Evolutionary conservation across 257 asterid genomes (phyloP).

Genomic region (Plantago major): DNA sequence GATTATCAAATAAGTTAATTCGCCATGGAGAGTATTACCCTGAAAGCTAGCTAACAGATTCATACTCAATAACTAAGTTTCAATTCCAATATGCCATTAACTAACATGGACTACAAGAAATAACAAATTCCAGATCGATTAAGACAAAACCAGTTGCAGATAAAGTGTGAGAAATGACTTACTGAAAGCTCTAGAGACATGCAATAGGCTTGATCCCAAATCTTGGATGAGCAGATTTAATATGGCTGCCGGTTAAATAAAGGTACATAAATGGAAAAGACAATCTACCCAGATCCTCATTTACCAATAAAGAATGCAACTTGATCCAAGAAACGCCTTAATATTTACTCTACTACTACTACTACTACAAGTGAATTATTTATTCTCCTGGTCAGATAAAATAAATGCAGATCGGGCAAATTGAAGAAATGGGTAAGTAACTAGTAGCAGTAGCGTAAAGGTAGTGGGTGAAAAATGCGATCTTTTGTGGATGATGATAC

Average conservation of each 20-base stretch:
- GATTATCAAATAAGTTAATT: too few relatives aligned
- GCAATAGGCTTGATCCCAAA: background rate
- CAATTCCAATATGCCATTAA: too few relatives aligned
- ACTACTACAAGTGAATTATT: too few relatives aligned
- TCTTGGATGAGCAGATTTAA: background rate
- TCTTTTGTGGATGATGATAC: constrained; percentile 27
- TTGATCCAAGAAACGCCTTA: constrained; percentile 23
- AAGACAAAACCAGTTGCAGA: constrained; percentile 17
- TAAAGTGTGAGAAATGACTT: constrained; percentile 2
- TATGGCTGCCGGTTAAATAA: constrained; percentile 16
- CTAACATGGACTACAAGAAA: background rate
- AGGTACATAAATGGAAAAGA: constrained; percentile 8
- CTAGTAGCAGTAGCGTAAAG: background rate
- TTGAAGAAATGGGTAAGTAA: constrained; percentile 22
- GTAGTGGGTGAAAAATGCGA: constrained; percentile 16
- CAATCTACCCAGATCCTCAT: constrained; percentile 12
- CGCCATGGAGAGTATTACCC: too few relatives aligned
- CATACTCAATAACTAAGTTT: too few relatives aligned
- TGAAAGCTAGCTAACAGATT: too few relatives aligned
- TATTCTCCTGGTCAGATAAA: too few relatives aligned
- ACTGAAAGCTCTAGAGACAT: constrained; percentile 20
- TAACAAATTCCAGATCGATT: constrained; percentile 7
- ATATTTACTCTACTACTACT: background rate
- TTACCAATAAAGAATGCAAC: constrained; percentile 42
- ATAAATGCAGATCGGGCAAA: constrained; percentile 19